Evolutionary conservation across 2,329 filamentous ascomycete species (phyloP), one percentile per base, ranked within the genome.

Genomic region (Cordyceps javanica): DNA sequence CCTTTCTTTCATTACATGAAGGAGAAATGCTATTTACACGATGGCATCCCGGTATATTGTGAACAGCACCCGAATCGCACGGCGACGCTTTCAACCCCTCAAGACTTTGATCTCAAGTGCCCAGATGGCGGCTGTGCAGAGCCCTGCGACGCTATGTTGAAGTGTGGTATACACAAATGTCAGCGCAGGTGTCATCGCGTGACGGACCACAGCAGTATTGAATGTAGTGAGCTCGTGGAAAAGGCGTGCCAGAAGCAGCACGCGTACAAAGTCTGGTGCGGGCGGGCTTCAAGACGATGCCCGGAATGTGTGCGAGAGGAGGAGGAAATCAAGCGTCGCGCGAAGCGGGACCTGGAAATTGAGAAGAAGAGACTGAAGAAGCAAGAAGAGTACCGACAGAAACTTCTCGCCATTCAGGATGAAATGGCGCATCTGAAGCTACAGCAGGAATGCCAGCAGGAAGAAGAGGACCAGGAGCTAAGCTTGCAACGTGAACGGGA

Each of bases 61-160:
- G 77, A 85, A 59, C 76, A 77, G 19, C 87, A 90, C 63, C 80
- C 80, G 0, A 68, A 80, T 0, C 76, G 67, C 19, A 74, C 61
- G 0, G 72, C 75, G 0, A 36, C 83, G 0, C 62, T 91, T 0
- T 68, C 67, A 2, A 67, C 67, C 0, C 76, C 79, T 0, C 66
- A 77, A 0, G 82, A 89, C 42, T 91, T 91, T 64, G 79, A 84
- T 3, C 66, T 60, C 0, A 69, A 79, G 19, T 87, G 82, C 39
- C 88, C 88, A 0, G 86, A 91, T 65, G 88, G 89, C 5, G 89
- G 89, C 0, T 91, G 88, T 61, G 72, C 72, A 0, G 74, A 82
- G 50, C 75, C 74, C 21, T 91, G 88, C 67, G 75, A 73, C 1
- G 70, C 64, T 0, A 63, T 67, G 2, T 71, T 90, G 2, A 74